These are phyloP conservation scores for Cicer arietinum DNA, from an alignment of 306 rosid genomes.

Conservation along the genomic window DNA sequence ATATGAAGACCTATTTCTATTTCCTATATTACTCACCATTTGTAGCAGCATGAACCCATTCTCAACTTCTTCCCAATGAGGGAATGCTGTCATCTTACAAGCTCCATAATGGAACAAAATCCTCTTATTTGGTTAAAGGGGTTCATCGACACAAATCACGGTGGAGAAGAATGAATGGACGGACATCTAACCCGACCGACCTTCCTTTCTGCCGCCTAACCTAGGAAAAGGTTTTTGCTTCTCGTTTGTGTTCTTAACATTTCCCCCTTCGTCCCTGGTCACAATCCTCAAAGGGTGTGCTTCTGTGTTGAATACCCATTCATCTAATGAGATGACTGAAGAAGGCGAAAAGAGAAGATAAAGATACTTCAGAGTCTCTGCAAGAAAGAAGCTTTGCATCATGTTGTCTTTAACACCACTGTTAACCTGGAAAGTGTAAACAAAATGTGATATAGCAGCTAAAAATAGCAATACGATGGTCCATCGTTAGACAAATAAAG, in stretches of 20 bases:
- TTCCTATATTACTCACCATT: slow-evolving; percentile 43
- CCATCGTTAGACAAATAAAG: slow-evolving; percentile 16
- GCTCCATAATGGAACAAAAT: slow-evolving; percentile 40
- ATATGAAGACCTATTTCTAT: slow-evolving; percentile 45
- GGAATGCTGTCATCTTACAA: slow-evolving; percentile 43
- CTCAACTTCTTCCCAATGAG: slow-evolving; percentile 11
- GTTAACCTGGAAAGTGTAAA: slow-evolving; percentile 82
- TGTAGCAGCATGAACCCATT: slow-evolving; percentile 43
- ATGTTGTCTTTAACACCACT: slow-evolving; percentile 88
- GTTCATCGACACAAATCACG: slow-evolving; percentile 45
- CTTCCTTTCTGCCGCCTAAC: slow-evolving; percentile 85
- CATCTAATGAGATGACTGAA: slow-evolving; percentile 84
- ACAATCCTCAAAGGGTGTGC: slow-evolving; percentile 91
- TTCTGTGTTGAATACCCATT: slow-evolving; percentile 98
- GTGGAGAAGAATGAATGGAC: slow-evolving; percentile 15
- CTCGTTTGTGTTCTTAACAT: slow-evolving; percentile 44
- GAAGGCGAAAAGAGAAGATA: slow-evolving; percentile 96
- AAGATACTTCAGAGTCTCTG: slow-evolving; percentile 94
- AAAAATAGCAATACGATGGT: not conserved
- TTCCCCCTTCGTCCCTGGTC: slow-evolving; percentile 52
- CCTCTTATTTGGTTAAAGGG: slow-evolving; percentile 41
- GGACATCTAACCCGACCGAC: slow-evolving; percentile 53
- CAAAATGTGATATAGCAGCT: slow-evolving; percentile 24
- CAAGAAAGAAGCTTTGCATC: slow-evolving; percentile 99
- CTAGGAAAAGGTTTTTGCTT: slow-evolving; percentile 51